Evolutionary conservation across 2,329 filamentous ascomycete species (phyloP), one percentile per base, ranked within the genome.

Genomic region (Fusarium staphyleae): DNA sequence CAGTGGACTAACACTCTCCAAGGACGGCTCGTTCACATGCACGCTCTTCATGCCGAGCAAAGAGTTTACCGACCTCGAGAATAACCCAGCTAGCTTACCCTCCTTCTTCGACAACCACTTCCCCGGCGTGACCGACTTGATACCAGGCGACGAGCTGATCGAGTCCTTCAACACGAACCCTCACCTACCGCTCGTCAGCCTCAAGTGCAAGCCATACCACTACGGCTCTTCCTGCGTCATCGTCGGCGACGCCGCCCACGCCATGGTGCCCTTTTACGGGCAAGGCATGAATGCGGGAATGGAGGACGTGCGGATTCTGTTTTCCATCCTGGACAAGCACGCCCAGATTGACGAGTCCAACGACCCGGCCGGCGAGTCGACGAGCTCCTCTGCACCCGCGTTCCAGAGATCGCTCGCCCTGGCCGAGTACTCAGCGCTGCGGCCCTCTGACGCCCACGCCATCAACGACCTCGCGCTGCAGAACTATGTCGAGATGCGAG

Each of bases 231-330:
- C 87, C 1, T 91, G 83, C 26, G 91, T 96, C 54, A 91, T 99
- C 41, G 72, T 99, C 29, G 95, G 95, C 52, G 95, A 99, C 70
- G 92, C 95, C 7, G 93, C 95, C 0, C 95, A 99, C 72, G 95
- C 96, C 51, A 97, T 99, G 87, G 92, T 99, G 0, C 95, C 95
- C 0, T 99, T 99, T 74, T 99, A 98, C 72, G 95, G 95, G 0
- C 95, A 99, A 73, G 95, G 95, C 30, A 96, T 99, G 87, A 99
- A 99, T 69, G 90, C 95, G 0, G 95, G 95, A 1, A 84, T 99
- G 34, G 95, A 99, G 76, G 93, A 97, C 67, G 92, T 99, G 11
- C 87, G 89, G 7, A 87, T 96, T 5, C 83, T 99, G 1, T 99
- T 96, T 74, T 85, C 87, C 1, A 81, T 89, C 35, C 79, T 98